Percentiles rank a stretch among this genome's conserved stretches.
phyloP scores from a whole-genome alignment of 169 alveolate species.

The Neospora caninum region DNA sequence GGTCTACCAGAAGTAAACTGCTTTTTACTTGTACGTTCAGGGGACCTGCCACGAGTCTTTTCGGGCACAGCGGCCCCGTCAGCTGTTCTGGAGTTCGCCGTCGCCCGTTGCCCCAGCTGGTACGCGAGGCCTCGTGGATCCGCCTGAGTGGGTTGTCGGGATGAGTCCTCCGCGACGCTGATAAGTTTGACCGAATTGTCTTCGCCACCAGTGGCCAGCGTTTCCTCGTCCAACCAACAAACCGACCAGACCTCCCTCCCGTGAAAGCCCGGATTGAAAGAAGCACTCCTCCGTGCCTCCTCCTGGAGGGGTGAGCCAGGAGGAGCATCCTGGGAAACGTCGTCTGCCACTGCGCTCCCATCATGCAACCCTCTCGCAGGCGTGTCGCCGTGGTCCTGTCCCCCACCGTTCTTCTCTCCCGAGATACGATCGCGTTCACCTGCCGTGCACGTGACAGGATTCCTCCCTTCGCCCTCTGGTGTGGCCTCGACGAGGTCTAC shows the following conservation, averaged over 20 bases:
- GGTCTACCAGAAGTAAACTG: no score
- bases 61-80: no score
- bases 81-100: no score
- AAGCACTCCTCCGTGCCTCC: background rate
- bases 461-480: background rate
- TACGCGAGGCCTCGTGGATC: no score
- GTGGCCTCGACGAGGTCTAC: background rate
- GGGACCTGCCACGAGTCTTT: no score
- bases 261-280: constrained; percentile 39
- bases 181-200: constrained; percentile 7
- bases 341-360: background rate
- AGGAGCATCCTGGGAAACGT: background rate
- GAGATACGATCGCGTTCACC: no score
- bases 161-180: background rate
- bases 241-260: constrained; percentile 5
- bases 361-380: background rate
- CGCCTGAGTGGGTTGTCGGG: no score
- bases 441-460: no score
- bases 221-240: constrained; percentile 13
- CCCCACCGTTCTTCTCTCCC: no score
- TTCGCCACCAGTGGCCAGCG: constrained; percentile 34
- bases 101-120: no score
- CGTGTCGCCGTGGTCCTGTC: background rate
- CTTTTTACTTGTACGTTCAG: no score
- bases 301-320: background rate